These are phyloP conservation scores for Pseudogymnoascus sp. DNA, from an alignment of 2,329 filamentous ascomycete genomes.

Conservation along the genomic window DNA sequence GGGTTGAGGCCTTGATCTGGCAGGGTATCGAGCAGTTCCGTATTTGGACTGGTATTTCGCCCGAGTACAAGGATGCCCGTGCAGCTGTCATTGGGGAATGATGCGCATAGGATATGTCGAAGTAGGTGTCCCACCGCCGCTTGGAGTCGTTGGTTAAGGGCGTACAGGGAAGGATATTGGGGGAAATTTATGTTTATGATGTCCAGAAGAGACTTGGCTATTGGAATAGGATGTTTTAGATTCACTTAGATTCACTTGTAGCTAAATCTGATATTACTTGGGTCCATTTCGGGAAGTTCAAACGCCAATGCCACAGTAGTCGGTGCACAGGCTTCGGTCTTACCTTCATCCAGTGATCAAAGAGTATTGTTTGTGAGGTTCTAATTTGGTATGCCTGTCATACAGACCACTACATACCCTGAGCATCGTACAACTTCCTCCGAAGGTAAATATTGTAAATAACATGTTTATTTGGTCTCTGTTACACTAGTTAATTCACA, in stretches of 20 bases:
- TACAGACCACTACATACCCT: too few relatives aligned
- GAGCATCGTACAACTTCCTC: too few relatives aligned
- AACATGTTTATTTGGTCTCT: neutral
- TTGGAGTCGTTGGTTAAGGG: neutral
- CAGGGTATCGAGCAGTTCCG: conserved; percentile 67
- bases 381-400: too few relatives aligned
- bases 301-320: neutral
- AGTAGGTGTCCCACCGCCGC: neutral
- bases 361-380: neutral
- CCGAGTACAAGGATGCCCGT: conserved; percentile 62
- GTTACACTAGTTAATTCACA: neutral
- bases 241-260: neutral
- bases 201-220: neutral
- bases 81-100: conserved; percentile 42
- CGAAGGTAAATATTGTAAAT: neutral
- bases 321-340: neutral
- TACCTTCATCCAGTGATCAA: neutral
- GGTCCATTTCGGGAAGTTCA: neutral
- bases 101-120: neutral
- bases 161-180: neutral
- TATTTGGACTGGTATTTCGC: conserved; percentile 75
- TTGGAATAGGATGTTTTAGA: neutral
- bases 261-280: neutral
- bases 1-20: conserved; percentile 78
- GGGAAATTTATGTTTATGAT: neutral